Evolutionary conservation across 2,329 filamentous ascomycete genomes (phyloP), one percentile per base, ranked within the genome.

Genomic region (Microdochium paspali): DNA sequence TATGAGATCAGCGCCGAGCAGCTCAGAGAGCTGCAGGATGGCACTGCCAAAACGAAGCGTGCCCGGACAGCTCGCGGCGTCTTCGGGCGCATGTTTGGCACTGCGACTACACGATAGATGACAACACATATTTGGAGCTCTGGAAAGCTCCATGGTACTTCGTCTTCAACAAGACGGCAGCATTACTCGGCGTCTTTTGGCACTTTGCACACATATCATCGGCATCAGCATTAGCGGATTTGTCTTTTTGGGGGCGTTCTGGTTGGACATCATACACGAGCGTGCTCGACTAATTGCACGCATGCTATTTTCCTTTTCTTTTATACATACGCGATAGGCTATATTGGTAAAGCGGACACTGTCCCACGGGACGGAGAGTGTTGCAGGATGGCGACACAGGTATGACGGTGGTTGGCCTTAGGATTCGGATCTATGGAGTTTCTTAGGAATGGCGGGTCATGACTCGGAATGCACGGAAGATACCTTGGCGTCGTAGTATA

Each of bases 1-100:
- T 80, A 79, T 61, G 76, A 80, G 63, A 76, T 79, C 54, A 71
- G 69, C 50, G 57, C 65, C 28, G 74, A 79, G 24, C 71, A 79
- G 50, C 68, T 78, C 50, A 68, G 70, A 50, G 68, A 71, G 48
- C 58, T 76, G 42, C 71, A 77, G 51, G 69, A 76, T 44, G 67
- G 63, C 35, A 61, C 64, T 43, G 58, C 58, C 50, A 74, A 71
- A 61, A 51, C 64, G n/a, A 76, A 76, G 66, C 71, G 74, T 46
- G 68, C 68, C 49, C 67, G 70, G 45, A 66, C 69, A 40, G 60
- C 60, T 40, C 68, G 73, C 32, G 72, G 75, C 52, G 69, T 79
- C 65, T 74, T 75, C 62, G 72, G 71, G 28, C 73, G 76, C 39
- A 68, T 79, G 50, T 74, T 79, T 50, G 72, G 73, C 43, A 68